Evolutionary conservation across 192 early-diverging fungal genomes (phyloP).

Genomic region (Lobosporangium transversale): DNA sequence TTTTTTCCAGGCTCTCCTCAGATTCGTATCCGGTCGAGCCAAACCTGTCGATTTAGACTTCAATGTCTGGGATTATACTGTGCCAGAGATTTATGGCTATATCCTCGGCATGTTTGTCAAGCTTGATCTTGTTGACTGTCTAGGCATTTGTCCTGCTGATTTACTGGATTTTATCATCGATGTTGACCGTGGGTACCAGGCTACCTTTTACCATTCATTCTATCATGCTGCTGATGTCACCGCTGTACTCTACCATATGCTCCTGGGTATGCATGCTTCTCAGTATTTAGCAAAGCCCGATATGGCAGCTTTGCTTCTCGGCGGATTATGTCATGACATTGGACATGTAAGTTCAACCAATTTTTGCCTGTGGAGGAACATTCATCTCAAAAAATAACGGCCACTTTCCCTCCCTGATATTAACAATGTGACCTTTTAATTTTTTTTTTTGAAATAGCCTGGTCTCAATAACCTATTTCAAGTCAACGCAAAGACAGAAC

Average conservation of each 20-base stretch:
- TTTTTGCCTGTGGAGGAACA: no score
- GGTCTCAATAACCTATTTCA: constrained; percentile 94
- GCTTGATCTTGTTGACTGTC: constrained; percentile 69
- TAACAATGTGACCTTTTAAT: neutral
- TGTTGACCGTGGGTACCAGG: constrained; percentile 83
- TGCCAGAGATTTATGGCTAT: constrained; percentile 86
- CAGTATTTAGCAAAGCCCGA: constrained; percentile 76
- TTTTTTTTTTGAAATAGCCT: constrained; percentile 63
- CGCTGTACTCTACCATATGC: constrained; percentile 82
- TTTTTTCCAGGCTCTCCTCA: constrained; percentile 57
- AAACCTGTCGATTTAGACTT: constrained; percentile 60
- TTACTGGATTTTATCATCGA: constrained; percentile 89
- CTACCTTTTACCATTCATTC: constrained; percentile 92
- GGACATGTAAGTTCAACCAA: constrained; percentile 82
- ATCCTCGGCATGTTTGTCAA: constrained; percentile 81
- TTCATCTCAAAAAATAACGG: no score
- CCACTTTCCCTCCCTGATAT: no score
- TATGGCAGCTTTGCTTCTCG: constrained; percentile 81
- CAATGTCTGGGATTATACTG: constrained; percentile 71
- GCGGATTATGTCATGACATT: constrained; percentile 91
- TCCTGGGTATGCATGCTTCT: constrained; percentile 72
- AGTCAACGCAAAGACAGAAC: constrained; percentile 82
- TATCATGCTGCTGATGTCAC: constrained; percentile 93
- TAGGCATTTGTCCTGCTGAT: constrained; percentile 67
- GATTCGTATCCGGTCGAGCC: constrained; percentile 58